phyloP scores from a whole-genome alignment of 768 basidiomycete species.

The Galerina marginata region DNA sequence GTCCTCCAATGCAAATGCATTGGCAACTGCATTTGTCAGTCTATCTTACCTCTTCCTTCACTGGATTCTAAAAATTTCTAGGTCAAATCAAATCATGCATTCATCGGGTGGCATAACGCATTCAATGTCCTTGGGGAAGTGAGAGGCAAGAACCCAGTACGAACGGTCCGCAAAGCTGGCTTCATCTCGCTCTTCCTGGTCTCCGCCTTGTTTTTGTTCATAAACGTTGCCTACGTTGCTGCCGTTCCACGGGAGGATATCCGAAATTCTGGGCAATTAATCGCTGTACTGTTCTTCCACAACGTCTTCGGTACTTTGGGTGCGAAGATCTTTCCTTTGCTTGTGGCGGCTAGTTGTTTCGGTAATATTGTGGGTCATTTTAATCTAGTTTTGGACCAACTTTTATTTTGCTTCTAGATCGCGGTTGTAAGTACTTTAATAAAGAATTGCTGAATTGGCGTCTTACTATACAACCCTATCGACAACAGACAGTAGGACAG shows the following conservation, averaged over 20 bases:
- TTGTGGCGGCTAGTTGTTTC: conserved; percentile 40
- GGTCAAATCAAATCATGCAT: conserved; percentile 42
- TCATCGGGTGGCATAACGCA: conserved; percentile 40
- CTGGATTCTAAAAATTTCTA: conserved; percentile 10
- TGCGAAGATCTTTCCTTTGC: conserved; percentile 33
- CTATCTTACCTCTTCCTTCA: neutral
- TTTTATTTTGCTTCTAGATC: conserved; percentile 23
- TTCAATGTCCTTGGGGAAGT: conserved; percentile 54
- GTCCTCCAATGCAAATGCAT: conserved; percentile 46
- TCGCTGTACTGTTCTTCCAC: conserved; percentile 41
- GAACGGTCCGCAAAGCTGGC: conserved; percentile 49
- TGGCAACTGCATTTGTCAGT: conserved; percentile 38
- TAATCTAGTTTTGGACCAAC: neutral
- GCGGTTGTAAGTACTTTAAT: conserved; percentile 30
- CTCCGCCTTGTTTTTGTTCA: conserved; percentile 49
- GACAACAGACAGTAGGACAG: conserved; percentile 34
- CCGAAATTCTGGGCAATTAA: conserved; percentile 35
- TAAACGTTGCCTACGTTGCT: conserved; percentile 46
- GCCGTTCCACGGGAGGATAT: conserved; percentile 42
- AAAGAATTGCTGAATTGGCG: neutral
- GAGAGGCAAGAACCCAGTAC: conserved; percentile 43
- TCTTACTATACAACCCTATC: neutral
- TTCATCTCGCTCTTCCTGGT: conserved; percentile 46
- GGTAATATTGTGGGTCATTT: conserved; percentile 38
- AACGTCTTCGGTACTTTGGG: conserved; percentile 35